Base-by-base conservation (phyloP, 2,329 filamentous ascomycete genomes). In the Colletotrichum brevisporum region DNA sequence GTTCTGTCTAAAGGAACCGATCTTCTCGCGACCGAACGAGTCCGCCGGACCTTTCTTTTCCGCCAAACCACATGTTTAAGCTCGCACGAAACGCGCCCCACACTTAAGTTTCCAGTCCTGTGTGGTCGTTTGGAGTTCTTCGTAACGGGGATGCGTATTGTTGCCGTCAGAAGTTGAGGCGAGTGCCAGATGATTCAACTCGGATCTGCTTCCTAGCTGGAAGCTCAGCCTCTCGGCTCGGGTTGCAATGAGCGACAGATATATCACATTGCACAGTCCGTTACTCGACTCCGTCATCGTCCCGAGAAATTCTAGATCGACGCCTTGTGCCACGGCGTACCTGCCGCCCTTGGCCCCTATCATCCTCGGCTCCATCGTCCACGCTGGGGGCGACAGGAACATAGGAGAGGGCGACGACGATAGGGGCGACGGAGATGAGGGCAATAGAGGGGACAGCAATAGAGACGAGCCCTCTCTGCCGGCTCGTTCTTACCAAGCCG, bases 141-240 rank as follows among this genome's bases (percentile, higher is more conserved):
- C n/a, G 6, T 57, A 6, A 4, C 6, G 41, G 16, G 41, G 15
- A 43, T 15, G 16, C 9, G 16, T 16, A 31, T 15, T 13, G 31
- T n/a, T 27, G 31, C 43, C 55, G n/a, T 26, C 36, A n/a, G 43
- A 58, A 31, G 48, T 54, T 45, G 53, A 65, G n/a, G 61, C 66
- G 61, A 59, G 41, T 45, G 65, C 53, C 39, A 21, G n/a, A 48
- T 56, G 43, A 2, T 16, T 50, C 47, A 41, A 26, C 13, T 16
- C 51, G 15, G 27, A 36, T n/a, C 43, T 26, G 36, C 6, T 43
- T 57, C 45, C 51, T 47, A 36, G 45, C 18, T 21, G 36, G 24
- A 26, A 18, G 6, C 13, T 41, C 26, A 57, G 47, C 64, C 59
- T 41, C 39, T 53, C 52, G 59, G 64, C 21, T 67, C 53, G 52